These are phyloP conservation scores for Fusarium redolens DNA, from an alignment of 2,329 filamentous ascomycete genomes.

Conservation along the genomic window DNA sequence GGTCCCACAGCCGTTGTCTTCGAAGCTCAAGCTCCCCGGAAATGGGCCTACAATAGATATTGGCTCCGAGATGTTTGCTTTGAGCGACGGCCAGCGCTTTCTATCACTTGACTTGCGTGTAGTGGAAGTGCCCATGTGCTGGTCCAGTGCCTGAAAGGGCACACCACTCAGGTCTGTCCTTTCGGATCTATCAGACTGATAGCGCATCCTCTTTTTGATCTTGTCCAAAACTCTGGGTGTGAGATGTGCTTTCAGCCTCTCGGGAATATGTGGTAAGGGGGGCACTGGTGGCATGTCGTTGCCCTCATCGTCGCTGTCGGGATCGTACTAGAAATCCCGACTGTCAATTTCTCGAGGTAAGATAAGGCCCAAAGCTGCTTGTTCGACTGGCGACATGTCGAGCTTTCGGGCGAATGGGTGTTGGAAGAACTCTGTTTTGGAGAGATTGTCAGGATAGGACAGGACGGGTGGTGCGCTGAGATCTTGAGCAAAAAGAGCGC, in stretches of 20 bases:
- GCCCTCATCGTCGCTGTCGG: slow-evolving; percentile 50
- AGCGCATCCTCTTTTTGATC: slow-evolving; percentile 45
- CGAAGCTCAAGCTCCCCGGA: neutral
- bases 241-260: slow-evolving; percentile 39
- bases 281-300: slow-evolving; percentile 42
- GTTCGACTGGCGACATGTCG: slow-evolving; percentile 44
- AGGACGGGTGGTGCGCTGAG: slow-evolving; percentile 46
- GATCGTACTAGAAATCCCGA: slow-evolving; percentile 53
- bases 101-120: slow-evolving; percentile 9
- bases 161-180: slow-evolving; percentile 2
- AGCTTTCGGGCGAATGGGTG: slow-evolving; percentile 52
- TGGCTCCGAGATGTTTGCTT: slow-evolving; percentile 42
- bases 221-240: slow-evolving; percentile 45
- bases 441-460: slow-evolving; percentile 51
- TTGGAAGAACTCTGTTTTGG: slow-evolving; percentile 49
- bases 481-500: slow-evolving; percentile 50
- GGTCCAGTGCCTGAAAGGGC: neutral
- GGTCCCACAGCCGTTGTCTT: neutral
- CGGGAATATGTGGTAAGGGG: slow-evolving; percentile 49
- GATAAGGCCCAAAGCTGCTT: slow-evolving; percentile 49
- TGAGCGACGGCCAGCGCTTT: slow-evolving; percentile 31
- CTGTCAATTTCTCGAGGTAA: slow-evolving; percentile 49
- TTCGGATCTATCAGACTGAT: slow-evolving; percentile 31
- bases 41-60: slow-evolving; percentile 15
- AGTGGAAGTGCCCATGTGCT: neutral